Base-by-base conservation (phyloP, 23 red algal species). In the Cyanidioschyzon merolae region DNA sequence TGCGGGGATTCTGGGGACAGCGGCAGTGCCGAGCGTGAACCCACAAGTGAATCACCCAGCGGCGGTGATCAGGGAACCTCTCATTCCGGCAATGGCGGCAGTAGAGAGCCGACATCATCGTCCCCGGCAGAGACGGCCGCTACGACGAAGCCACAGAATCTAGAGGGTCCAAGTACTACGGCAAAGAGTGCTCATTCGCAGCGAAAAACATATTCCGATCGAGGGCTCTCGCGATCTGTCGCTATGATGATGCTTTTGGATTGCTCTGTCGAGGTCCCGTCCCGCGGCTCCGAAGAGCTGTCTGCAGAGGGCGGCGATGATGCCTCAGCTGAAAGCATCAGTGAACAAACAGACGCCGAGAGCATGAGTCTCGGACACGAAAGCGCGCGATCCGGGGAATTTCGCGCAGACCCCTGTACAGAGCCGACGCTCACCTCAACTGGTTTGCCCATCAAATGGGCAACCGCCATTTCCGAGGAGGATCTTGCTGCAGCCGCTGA, bases 171-270 rank as follows among this genome's bases (percentile, higher is more conserved):
- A 21, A 54, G 21, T 15, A 54, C 21, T 54, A 54, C 7, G 7
- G 45, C 21, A 21, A 21, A 21, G 45, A 54, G 12, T 7, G 45
- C 45, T 21, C 45, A 54, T 54, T 21, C 12, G 21, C 12, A 21
- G 12, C 21, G 12, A 7, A 54, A 7, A 21, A 15, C 45, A 7
- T 21, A 15, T 7, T 21, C 45, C 12, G 45, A 21, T 7, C 45
- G 45, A 7, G 21, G 21, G 12, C 45, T 54, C 7, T 21, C 45
- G 12, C 7, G 45, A 21, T 25, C 63, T 17, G 63, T 35, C n/a
- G 63, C 63, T 7, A 25, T 71, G 63, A 71, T 71, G 63, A 71
- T 71, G 63, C 63, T 71, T 17, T 27, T 71, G 12, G 63, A 7
- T 7, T 32, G 32, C 63, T 25, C 21, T 7, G 63, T 3, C 7